phyloP scores from a whole-genome alignment of 441 rosid species.

The Biscutella laevigata region DNA sequence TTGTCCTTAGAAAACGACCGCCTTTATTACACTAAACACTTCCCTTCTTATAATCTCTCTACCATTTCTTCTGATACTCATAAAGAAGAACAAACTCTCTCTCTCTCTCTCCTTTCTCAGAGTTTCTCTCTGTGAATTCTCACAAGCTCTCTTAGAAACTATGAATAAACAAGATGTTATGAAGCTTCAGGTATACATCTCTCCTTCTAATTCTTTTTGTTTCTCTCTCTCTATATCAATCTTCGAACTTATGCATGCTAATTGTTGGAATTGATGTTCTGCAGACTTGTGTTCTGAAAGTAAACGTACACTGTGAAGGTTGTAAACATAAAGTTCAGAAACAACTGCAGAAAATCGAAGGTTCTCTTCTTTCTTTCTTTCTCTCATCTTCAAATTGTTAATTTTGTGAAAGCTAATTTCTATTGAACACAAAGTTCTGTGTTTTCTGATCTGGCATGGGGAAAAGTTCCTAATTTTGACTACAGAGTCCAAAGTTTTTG shows the following conservation, averaged over 20 bases:
- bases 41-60: slow-evolving; percentile 8
- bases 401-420: background rate
- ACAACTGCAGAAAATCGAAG: slow-evolving; percentile 66
- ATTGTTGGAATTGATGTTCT: slow-evolving; percentile 7
- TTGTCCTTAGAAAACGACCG: slow-evolving; percentile 22
- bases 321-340: slow-evolving; percentile 76
- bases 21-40: slow-evolving; percentile 25
- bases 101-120: background rate
- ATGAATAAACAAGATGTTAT: slow-evolving; percentile 70
- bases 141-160: slow-evolving; percentile 7
- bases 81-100: slow-evolving; percentile 7
- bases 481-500: background rate
- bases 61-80: slow-evolving; percentile 10
- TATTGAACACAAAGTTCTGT: background rate
- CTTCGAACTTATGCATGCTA: slow-evolving; percentile 1
- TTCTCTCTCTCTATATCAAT: too few species aligned
- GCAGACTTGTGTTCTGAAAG: slow-evolving; percentile 86
- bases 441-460: background rate
- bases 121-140: background rate
- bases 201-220: background rate
- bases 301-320: slow-evolving; percentile 89
- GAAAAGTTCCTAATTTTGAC: background rate
- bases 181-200: slow-evolving; percentile 68
- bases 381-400: background rate
- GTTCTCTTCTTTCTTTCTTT: slow-evolving; percentile 35